Evolutionary conservation across 768 basidiomycete species (phyloP).

Genomic region (Calocybe gangraenosa): DNA sequence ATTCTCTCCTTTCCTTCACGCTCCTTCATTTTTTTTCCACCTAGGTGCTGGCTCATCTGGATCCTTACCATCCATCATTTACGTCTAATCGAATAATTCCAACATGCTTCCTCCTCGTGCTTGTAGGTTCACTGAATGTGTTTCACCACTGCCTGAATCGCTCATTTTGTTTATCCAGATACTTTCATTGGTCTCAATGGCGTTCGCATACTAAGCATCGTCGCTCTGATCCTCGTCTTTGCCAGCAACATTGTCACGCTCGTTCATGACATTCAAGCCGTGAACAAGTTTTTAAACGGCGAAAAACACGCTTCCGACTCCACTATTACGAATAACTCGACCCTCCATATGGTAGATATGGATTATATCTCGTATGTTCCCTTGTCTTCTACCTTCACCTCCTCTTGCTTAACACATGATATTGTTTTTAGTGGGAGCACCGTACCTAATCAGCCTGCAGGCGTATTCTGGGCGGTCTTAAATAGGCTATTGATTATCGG

Average conservation of each 20-base stretch:
- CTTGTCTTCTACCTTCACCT: conserved; percentile 1
- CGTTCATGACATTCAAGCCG: conserved; percentile 69
- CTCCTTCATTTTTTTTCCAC: conserved; percentile 9
- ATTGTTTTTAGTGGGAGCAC: conserved; percentile 53
- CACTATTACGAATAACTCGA: conserved; percentile 15
- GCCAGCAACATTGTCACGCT: conserved; percentile 73
- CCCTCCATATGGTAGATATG: conserved; percentile 40
- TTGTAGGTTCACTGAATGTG: conserved; percentile 16
- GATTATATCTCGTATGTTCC: conserved; percentile 73
- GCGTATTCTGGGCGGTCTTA: conserved; percentile 88
- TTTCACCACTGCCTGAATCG: no score
- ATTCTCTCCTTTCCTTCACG: conserved; percentile 13
- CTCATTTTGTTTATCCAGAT: no score
- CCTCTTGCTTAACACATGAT: conserved; percentile 1
- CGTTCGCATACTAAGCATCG: conserved; percentile 74
- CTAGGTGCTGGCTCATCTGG: conserved; percentile 20
- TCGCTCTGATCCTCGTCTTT: conserved; percentile 76
- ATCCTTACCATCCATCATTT: conserved; percentile 6
- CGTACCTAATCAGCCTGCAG: conserved; percentile 88
- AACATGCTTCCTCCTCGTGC: conserved; percentile 21
- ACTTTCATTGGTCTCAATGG: conserved; percentile 76
- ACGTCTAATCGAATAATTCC: neutral
- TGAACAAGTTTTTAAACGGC: conserved; percentile 57
- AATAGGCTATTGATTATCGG: conserved; percentile 85
- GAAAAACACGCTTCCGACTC: conserved; percentile 26